Evolutionary conservation across 495 filamentous ascomycete species (phyloP).

Genomic region (Friedmanniomyces simplex): DNA sequence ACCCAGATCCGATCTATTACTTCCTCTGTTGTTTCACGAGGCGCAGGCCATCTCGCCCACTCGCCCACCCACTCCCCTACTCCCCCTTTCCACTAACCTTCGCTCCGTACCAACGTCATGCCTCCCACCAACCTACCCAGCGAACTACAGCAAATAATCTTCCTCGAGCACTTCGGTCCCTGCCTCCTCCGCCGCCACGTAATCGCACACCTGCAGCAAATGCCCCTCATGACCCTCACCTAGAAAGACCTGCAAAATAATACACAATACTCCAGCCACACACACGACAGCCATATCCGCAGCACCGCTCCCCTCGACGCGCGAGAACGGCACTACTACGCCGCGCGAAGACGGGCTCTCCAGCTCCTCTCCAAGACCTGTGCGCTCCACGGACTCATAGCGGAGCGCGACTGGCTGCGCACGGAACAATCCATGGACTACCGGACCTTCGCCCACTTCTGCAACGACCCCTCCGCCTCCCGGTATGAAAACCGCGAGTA

Average conservation of each 20-base stretch:
- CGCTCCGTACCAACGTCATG: no score
- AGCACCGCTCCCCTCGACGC: no score
- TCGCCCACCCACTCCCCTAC: no score
- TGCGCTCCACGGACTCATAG: background rate
- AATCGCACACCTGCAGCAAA: background rate
- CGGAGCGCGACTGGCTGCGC: background rate
- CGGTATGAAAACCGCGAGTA: background rate
- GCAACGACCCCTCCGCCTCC: background rate
- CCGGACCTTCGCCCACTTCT: background rate
- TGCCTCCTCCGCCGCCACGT: background rate
- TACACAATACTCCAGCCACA: no score
- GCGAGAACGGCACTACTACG: background rate
- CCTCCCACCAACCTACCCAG: no score
- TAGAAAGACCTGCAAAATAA: background rate
- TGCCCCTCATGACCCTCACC: background rate
- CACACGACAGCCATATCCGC: no score
- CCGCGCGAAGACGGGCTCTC: background rate
- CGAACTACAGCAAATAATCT: no score
- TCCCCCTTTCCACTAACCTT: no score
- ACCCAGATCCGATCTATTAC: no score
- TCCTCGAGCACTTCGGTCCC: background rate
- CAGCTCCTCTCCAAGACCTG: background rate
- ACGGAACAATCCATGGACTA: background rate
- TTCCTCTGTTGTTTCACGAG: no score
- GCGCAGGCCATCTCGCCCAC: no score